Base-by-base conservation (phyloP, 768 basidiomycete genomes). In the Lactarius pseudohatsudake region DNA sequence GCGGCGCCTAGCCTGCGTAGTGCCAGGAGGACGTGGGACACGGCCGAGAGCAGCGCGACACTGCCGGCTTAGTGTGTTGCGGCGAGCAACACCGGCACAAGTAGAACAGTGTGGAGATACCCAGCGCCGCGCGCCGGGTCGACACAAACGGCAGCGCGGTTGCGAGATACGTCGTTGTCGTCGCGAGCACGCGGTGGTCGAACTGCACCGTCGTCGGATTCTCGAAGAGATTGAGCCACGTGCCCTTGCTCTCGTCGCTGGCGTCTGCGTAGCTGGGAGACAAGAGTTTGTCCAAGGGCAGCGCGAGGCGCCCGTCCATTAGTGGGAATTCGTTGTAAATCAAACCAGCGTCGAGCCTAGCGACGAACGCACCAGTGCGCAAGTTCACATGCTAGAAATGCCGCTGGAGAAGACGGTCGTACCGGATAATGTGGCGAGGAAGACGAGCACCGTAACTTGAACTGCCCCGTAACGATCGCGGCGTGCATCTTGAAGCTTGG, bases 201-300 rank as follows among this genome's bases (percentile, higher is more conserved):
- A 98, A 98, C 75, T 99, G 97, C 9, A 96, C 96, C 0, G 96
- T 97, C 10, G 92, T 95, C 8, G 97, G 97, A 73, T 99, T 99
- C 79, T 99, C 97, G 69, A 97, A 86, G 58, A 98, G 80, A 76
- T 98, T 98, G 66, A 96, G 82, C 94, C 94, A 96, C 20, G 85
- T 86, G 68, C 84, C 80, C 74, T 92, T 89, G 0, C 79, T 71
- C 36, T 76, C 84, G 9, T 22, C 22, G 34, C 16, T 8, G 15
- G 26, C 4, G 75, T 87, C 86, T 7, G 93, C 85, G 75, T 97
- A 98, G 8, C 81, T 79, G 1, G 82, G 73, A 30, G 91, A 87
- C 74, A 96, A 86, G 28, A 99, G 83, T 75, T 34, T 34, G 36
- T 38, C 36, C 36, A 38, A 38, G 9, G 36, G 11, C 7, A 11